Evolutionary conservation across 2,329 filamentous ascomycete species (phyloP).

Genomic region (Cercospora zeae-maydis): DNA sequence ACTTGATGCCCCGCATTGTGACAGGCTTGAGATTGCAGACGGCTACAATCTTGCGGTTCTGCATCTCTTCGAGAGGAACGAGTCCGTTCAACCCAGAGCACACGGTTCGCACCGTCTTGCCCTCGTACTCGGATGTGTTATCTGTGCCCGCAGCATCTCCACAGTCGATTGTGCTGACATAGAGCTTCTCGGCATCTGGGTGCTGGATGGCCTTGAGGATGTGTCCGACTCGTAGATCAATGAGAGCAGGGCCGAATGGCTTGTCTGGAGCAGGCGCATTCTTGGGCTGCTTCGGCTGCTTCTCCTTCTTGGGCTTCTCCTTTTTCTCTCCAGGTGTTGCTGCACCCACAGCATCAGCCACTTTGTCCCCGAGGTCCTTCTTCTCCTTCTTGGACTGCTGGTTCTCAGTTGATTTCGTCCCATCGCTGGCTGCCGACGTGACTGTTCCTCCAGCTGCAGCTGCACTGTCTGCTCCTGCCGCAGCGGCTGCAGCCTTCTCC

Average conservation of each 20-base stretch:
- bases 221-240: slow-evolving; percentile 94
- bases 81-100: slow-evolving; percentile 96
- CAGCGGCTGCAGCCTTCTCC: slow-evolving; percentile 68
- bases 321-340: slow-evolving; percentile 46
- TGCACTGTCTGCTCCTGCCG: slow-evolving; percentile 51
- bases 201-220: slow-evolving; percentile 95
- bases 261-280: slow-evolving; percentile 62
- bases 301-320: slow-evolving; percentile 84
- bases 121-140: slow-evolving; percentile 87
- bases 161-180: slow-evolving; percentile 91
- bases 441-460: slow-evolving; percentile 46
- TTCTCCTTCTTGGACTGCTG: slow-evolving; percentile 40
- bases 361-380: slow-evolving; percentile 49
- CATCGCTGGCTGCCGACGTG: slow-evolving; percentile 39
- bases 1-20: slow-evolving; percentile 91
- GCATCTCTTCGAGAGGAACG: slow-evolving; percentile 91
- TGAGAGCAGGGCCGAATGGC: slow-evolving; percentile 76
- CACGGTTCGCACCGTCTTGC: slow-evolving; percentile 87
- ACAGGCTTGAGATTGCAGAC: slow-evolving; percentile 99
- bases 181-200: slow-evolving; percentile 94
- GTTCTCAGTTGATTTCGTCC: slow-evolving; percentile 46
- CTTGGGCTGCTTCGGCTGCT: slow-evolving; percentile 69
- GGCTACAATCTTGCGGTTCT: slow-evolving; percentile 88
- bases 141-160: slow-evolving; percentile 82
- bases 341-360: slow-evolving; percentile 45